phyloP scores from a whole-genome alignment of 208 protist genomes.

The Acanthamoeba lenticulata region DNA sequence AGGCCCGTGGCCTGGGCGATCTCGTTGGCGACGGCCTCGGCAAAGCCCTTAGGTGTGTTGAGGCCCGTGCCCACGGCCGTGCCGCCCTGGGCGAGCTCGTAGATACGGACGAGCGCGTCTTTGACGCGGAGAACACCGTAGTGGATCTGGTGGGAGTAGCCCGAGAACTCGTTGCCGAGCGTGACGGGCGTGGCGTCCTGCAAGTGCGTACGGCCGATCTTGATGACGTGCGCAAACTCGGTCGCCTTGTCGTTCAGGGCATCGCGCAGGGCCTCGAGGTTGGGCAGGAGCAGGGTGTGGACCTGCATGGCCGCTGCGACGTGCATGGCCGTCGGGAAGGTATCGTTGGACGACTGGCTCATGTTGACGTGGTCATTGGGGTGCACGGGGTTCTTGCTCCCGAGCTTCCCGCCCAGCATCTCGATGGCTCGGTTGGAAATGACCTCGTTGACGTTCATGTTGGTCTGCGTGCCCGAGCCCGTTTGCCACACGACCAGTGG shows the following conservation, averaged over 20 bases:
- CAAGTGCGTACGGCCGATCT: slow-evolving; percentile 94
- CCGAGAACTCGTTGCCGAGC: slow-evolving; percentile 88
- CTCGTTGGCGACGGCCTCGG: slow-evolving; percentile 75
- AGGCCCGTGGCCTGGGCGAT: slow-evolving; percentile 81
- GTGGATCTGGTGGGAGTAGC: slow-evolving; percentile 88
- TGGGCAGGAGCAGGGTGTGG: slow-evolving; percentile 83
- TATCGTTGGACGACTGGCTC: slow-evolving; percentile 92
- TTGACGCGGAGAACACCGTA: slow-evolving; percentile 84
- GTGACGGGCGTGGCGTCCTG: slow-evolving; percentile 94
- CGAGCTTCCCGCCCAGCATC: slow-evolving; percentile 88
- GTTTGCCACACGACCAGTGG: slow-evolving; percentile 89
- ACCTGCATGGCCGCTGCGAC: slow-evolving; percentile 85
- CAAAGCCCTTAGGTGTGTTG: slow-evolving; percentile 86
- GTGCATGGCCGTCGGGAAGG: slow-evolving; percentile 91
- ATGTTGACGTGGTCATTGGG: slow-evolving; percentile 95
- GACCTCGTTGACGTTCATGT: slow-evolving; percentile 96
- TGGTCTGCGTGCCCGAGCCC: slow-evolving; percentile 93
- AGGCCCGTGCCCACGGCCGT: slow-evolving; percentile 94
- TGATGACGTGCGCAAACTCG: slow-evolving; percentile 90
- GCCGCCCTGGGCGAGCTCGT: slow-evolving; percentile 91
- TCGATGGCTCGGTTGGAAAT: slow-evolving; percentile 91
- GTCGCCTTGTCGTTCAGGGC: slow-evolving; percentile 84
- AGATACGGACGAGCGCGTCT: slow-evolving; percentile 79
- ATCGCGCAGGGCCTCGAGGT: slow-evolving; percentile 73
- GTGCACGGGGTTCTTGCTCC: slow-evolving; percentile 89